Percentiles rank a stretch among this genome's conserved stretches.
phyloP scores from a whole-genome alignment of 2,329 filamentous ascomycete species.

The Colletotrichum eleusines region DNA sequence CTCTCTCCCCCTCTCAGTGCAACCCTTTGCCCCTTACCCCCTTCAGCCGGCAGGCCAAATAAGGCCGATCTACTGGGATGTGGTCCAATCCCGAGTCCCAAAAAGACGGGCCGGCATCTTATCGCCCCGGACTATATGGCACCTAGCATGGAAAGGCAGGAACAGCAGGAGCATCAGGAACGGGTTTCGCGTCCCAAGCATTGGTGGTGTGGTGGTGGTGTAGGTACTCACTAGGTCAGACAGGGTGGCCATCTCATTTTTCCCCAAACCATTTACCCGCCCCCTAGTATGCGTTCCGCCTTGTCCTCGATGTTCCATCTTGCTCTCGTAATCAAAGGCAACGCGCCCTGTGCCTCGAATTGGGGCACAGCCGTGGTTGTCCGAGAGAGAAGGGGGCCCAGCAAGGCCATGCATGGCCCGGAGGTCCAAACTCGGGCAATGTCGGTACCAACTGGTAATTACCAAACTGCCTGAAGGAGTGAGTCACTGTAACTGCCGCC shows the following conservation, averaged over 20 bases:
- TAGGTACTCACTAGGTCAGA: slow-evolving; percentile 7
- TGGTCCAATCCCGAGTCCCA: slow-evolving; percentile 20
- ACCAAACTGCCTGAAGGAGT: background rate
- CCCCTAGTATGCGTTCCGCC: background rate
- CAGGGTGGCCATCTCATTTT: slow-evolving; percentile 20
- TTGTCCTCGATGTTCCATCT: too few relatives aligned
- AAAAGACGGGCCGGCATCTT: slow-evolving; percentile 28
- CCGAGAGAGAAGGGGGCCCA: background rate
- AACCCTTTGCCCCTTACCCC: slow-evolving; percentile 12
- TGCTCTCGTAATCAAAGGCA: background rate
- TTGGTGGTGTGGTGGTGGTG: too few relatives aligned
- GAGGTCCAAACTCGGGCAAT: background rate
- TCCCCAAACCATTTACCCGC: too few relatives aligned
- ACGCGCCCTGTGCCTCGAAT: background rate
- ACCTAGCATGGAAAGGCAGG: slow-evolving; percentile 1
- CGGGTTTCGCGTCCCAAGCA: slow-evolving; percentile 16
- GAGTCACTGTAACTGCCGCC: slow-evolving; percentile 9
- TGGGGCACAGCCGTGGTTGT: background rate
- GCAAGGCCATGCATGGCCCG: background rate
- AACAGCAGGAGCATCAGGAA: slow-evolving; percentile 11
- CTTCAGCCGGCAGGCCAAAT: slow-evolving; percentile 5
- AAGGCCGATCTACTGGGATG: slow-evolving; percentile 34
- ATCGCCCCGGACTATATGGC: slow-evolving; percentile 33
- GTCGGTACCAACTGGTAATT: background rate
- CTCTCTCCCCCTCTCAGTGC: background rate